Evolutionary conservation across 306 rosid genomes (phyloP), one percentile per base, ranked within the genome.

Genomic region (Calophaca sinica): DNA sequence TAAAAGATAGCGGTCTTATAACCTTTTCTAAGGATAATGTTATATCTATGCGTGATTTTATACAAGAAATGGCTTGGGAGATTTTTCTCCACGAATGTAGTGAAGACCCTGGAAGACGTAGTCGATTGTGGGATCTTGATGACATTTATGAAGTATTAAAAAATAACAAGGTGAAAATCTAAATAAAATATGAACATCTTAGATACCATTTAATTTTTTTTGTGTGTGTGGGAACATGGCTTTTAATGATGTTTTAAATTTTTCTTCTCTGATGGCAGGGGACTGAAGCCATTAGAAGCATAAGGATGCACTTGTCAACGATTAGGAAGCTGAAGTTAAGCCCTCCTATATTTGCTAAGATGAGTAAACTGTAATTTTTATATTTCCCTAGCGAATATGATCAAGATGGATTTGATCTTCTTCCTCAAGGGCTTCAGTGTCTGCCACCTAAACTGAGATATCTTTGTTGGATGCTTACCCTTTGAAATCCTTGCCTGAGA

Each of bases 331-430:
- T 60, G 4, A 4, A 13, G 39, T 36, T 80, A 14, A 7, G 50
- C 51, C 39, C 77, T 3, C 1, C 7, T 2, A 45, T 15, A 2
- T 84, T 84, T 36, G 7, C 33, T 1, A 52, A n/a, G 48, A 80
- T 84, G 87, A 29, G 11, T 0, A 72, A 71, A 0, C 52, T 84
- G 10, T 70, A 3, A 57, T 28, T 58, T 20, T 50, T 84, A 7
- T 10, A 72, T 2, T 41, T 68, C 11, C 5, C 0, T 36, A 5
- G 7, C 2, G n/a, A 36, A 1, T 2, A 36, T 36, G 39, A 36
- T 1, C 39, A 0, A 3, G 39, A 36, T 36, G 39, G 4, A 1
- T 36, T 36, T 36, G 39, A 36, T 39, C 44, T 50, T 59, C 51
- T 68, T 59, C 66, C 72, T 50, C 10, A 39, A 2, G 80, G 50